Evolutionary conservation across 164 flowering plant genomes (phyloP).

Genomic region (Chimonanthus praecox): DNA sequence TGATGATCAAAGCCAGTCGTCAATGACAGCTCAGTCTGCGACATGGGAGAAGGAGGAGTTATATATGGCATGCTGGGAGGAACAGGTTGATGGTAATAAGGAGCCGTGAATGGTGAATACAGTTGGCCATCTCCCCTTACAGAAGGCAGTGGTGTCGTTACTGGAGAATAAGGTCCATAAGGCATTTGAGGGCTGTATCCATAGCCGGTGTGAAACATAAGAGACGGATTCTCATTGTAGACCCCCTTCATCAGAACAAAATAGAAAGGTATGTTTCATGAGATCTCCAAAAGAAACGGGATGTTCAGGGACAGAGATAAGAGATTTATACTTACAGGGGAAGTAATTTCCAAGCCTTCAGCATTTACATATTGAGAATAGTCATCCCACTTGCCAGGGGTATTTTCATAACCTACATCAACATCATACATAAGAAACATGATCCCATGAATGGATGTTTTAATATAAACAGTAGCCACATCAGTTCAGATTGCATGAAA

Average conservation of each 20-base stretch:
- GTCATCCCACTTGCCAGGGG: conserved; percentile 64
- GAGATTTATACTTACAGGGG: conserved; percentile 53
- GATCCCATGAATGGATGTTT: not conserved
- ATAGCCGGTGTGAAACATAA: conserved; percentile 72
- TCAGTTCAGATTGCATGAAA: not conserved
- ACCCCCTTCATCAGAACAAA: conserved; percentile 49
- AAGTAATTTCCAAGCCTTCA: conserved; percentile 61
- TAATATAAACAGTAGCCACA: not conserved
- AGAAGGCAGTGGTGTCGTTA: conserved; percentile 69
- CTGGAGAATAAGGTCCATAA: conserved; percentile 90
- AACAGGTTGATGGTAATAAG: conserved; percentile 68
- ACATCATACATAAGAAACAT: conserved; percentile 6
- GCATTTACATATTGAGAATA: conserved; percentile 52
- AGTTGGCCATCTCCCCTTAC: conserved; percentile 49
- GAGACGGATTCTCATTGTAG: conserved; percentile 79
- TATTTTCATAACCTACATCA: conserved; percentile 53
- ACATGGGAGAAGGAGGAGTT: conserved; percentile 52
- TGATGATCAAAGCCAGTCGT: conserved; percentile 47
- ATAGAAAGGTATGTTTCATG: conserved; percentile 1
- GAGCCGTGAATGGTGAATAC: conserved; percentile 53
- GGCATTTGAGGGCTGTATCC: conserved; percentile 85
- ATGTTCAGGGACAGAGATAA: not conserved
- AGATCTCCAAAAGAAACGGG: not conserved
- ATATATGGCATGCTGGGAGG: conserved; percentile 59
- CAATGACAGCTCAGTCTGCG: conserved; percentile 55